A percentile compares a stretch with the other conserved stretches of the same genome.
These are phyloP conservation scores for Saccharomyces cerevisiae DNA, from an alignment of 805 yeast species.

Conservation along the genomic window DNA sequence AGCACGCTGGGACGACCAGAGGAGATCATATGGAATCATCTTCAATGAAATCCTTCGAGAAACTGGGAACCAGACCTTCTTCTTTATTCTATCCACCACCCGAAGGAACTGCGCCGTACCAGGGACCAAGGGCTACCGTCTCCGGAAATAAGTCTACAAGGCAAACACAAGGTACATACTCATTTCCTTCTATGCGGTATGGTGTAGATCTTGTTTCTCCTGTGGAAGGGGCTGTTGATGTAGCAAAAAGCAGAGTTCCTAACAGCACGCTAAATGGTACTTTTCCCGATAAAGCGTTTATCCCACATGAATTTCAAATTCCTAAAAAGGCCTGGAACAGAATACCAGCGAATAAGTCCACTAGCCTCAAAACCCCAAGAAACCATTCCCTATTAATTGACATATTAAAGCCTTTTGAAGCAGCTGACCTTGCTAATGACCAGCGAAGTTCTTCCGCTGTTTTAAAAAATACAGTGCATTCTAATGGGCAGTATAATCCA, in stretches of 20 bases:
- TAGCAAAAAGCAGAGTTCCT: slow-evolving; percentile 11
- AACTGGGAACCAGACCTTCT: neutral
- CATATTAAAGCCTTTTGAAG: neutral
- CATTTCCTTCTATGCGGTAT: slow-evolving; percentile 3
- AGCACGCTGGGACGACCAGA: neutral
- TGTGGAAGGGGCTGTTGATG: slow-evolving; percentile 16
- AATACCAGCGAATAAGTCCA: neutral
- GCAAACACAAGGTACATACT: neutral
- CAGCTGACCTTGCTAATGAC: neutral
- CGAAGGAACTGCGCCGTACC: neutral
- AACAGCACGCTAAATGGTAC: neutral
- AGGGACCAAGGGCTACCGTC: neutral
- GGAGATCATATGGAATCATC: neutral
- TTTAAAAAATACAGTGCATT: neutral
- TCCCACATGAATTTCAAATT: slow-evolving; percentile 12
- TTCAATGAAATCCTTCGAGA: neutral
- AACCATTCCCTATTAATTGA: neutral
- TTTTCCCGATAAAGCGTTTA: slow-evolving; percentile 2
- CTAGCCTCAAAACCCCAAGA: neutral
- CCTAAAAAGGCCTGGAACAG: slow-evolving; percentile 9
- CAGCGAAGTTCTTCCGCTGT: neutral
- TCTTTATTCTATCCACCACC: neutral
- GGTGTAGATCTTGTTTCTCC: slow-evolving; percentile 9
- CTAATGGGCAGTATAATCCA: neutral
- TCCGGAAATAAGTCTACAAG: neutral